Evolutionary conservation across 1,284 basidiomycete species (phyloP), one percentile per base, ranked within the genome.

Genomic region (Erythrobasidium hasegawianum): DNA sequence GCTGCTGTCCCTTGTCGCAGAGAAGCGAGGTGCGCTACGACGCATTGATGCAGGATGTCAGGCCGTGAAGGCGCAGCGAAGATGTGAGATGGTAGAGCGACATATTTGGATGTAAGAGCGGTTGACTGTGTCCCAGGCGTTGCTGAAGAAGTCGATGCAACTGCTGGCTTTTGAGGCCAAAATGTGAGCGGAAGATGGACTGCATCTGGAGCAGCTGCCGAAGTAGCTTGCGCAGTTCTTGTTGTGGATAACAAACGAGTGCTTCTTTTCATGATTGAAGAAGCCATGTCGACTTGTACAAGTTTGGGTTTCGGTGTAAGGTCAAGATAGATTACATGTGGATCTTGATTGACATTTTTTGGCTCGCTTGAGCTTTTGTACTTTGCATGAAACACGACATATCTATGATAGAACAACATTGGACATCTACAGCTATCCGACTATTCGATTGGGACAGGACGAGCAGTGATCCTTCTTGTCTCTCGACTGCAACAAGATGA

Each of bases 31-130:
- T 96, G 85, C 76, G 96, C 91, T 9, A 90, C 86, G 43, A 93
- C 87, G 74, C 93, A 95, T 62, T 91, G 83, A 78, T 98, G 95
- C 10, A 98, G 85, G 69, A 98, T 89, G 76, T 97, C 93, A 20
- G 86, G 84, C 57, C 95, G 88, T 49, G 95, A 85, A 33, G 89
- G 88, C 70, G 90, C 86, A 71, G 84, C 82, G 78, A 98, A 99
- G 27, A 98, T 86, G 29, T 84, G 83, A 5, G 89, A 84, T 70
- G 93, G 86, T 39, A 95, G 85, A 53, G 85, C 83, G 33, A 89
- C 88, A 24, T 88, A 80, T 29, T 65, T n/a, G n/a, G 68, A 59
- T 24, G 22, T 47, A 49, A 49, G n/a, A 16, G 59, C 20, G 43
- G 57, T 38, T 18, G 61, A 50, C 26, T 54, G 49, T 27, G 26